Conservation (phyloP, 2,329 filamentous ascomycete species). For the Cadophora sp. region DNA sequence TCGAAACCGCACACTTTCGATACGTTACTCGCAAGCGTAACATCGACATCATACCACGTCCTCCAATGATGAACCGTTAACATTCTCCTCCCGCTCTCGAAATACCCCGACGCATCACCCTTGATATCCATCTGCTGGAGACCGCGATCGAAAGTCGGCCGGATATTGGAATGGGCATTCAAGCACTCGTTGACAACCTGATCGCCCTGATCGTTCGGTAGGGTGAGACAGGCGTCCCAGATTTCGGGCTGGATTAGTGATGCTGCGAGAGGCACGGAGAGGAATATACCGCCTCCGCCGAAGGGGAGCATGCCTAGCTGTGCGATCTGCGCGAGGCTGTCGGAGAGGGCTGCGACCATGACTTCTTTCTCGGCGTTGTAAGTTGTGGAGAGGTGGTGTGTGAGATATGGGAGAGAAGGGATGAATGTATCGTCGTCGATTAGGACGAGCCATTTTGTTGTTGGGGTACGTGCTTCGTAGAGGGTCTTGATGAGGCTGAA, state of each 20-base stretch:
- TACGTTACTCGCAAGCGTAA: slow-evolving; percentile 28
- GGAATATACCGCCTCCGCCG: slow-evolving; percentile 41
- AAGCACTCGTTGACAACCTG: slow-evolving; percentile 39
- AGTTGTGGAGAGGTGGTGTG: slow-evolving; percentile 31
- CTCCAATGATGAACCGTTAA: slow-evolving; percentile 42
- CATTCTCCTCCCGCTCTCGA: slow-evolving; percentile 37
- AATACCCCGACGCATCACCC: slow-evolving; percentile 37
- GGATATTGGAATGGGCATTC: slow-evolving; percentile 27
- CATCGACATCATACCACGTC: slow-evolving; percentile 37
- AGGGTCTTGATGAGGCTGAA: slow-evolving; percentile 40
- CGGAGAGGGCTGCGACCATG: slow-evolving; percentile 36
- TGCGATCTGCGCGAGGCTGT: slow-evolving; percentile 36
- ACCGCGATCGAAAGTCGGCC: slow-evolving; percentile 34
- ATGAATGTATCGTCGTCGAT: slow-evolving; percentile 44
- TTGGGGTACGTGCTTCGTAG: slow-evolving; percentile 34
- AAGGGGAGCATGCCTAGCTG: slow-evolving; percentile 37
- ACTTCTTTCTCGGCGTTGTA: slow-evolving; percentile 33
- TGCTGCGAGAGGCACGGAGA: slow-evolving; percentile 38
- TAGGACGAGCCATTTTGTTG: slow-evolving; percentile 40
- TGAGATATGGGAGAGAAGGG: slow-evolving; percentile 37
- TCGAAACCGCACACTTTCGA: slow-evolving; percentile 37
- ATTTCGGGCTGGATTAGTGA: slow-evolving; percentile 24
- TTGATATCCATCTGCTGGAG: slow-evolving; percentile 42
- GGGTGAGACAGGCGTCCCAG: slow-evolving; percentile 34
- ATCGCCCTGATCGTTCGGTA: slow-evolving; percentile 35